Evolutionary conservation across 768 basidiomycete genomes (phyloP).

Genomic region (Lentinula sp.): DNA sequence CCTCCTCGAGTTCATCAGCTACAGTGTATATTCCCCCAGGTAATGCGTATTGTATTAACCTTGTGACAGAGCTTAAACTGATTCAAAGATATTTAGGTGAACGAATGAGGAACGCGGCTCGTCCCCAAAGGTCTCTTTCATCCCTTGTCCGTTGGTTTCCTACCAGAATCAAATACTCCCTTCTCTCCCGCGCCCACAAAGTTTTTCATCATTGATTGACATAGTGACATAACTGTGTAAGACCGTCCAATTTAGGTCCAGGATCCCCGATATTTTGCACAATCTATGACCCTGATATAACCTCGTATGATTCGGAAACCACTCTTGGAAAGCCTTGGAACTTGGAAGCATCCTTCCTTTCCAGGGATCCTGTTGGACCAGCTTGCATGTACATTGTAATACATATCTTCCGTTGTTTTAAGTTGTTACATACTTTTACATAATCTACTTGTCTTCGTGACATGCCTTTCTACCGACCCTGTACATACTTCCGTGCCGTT

Average conservation of each 20-base stretch:
- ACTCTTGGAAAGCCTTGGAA: too few species aligned
- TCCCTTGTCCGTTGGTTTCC: constrained; percentile 5
- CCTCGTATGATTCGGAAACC: too few species aligned
- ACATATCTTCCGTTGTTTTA: too few species aligned
- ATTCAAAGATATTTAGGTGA: background rate
- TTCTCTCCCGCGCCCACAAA: background rate
- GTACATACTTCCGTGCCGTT: background rate
- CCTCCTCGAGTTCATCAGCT: background rate
- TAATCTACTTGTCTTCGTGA: background rate
- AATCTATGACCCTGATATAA: too few species aligned
- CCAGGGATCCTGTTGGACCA: too few species aligned
- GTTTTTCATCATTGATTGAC: background rate
- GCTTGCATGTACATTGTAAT: too few species aligned
- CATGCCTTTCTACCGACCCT: background rate
- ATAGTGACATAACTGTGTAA: background rate
- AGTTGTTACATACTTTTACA: too few species aligned
- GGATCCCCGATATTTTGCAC: too few species aligned
- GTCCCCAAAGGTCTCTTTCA: background rate
- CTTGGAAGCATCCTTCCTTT: too few species aligned
- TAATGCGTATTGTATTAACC: background rate
- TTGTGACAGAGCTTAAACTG: background rate
- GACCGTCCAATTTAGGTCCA: too few species aligned
- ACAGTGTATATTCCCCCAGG: constrained; percentile 2
- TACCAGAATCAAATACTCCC: constrained; percentile 1
- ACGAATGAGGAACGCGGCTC: background rate